Conservation (phyloP, 2,329 filamentous ascomycete genomes). For the Colletotrichum liriopes region DNA sequence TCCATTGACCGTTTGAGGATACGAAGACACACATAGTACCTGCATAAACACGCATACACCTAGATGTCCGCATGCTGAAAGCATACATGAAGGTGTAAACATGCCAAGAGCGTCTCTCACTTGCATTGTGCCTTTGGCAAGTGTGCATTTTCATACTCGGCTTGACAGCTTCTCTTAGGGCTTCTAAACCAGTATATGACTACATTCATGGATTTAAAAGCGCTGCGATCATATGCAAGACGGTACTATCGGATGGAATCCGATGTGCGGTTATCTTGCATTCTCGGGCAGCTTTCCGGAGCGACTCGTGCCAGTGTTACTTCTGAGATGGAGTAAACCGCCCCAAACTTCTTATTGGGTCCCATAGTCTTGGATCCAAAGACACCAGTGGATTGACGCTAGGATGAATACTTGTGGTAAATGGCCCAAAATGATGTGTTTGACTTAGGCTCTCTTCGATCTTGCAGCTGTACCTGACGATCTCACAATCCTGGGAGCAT, state of each 20-base stretch:
- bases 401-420: neutral
- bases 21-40: neutral
- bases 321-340: neutral
- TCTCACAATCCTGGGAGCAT: neutral
- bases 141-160: no score
- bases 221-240: neutral
- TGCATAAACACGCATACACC: neutral
- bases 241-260: neutral
- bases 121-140: neutral
- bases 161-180: neutral
- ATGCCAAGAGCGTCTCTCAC: neutral
- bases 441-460: neutral
- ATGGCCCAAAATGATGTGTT: neutral
- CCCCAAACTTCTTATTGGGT: neutral
- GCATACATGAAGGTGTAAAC: neutral
- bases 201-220: neutral
- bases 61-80: neutral
- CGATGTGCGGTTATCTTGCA: neutral
- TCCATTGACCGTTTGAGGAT: no score
- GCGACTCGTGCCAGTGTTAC: neutral
- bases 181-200: neutral
- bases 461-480: conserved; percentile 18
- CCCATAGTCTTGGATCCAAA: neutral
- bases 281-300: neutral
- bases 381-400: neutral